phyloP scores from a whole-genome alignment of 2,329 filamentous ascomycete species.

The Phaeosphaeriaceae sp. region DNA sequence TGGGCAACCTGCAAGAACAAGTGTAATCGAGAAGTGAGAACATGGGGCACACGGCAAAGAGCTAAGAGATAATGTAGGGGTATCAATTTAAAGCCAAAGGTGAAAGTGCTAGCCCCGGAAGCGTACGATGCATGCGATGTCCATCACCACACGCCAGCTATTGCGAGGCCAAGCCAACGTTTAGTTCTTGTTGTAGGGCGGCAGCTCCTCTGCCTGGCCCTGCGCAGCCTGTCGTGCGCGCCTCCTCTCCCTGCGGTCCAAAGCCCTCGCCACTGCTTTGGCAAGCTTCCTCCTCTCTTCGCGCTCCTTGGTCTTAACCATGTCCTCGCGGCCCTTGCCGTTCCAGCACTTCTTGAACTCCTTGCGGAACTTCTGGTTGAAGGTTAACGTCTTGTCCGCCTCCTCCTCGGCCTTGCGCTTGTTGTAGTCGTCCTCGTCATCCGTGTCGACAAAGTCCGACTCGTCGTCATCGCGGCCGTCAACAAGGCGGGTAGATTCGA shows the following conservation, averaged over 20 bases:
- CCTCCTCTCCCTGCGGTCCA: slow-evolving; percentile 35
- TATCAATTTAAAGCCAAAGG: slow-evolving; percentile 7
- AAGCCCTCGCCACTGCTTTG: slow-evolving; percentile 38
- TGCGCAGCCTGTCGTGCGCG: slow-evolving; percentile 29
- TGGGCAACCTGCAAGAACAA: background rate
- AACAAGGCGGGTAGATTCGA: slow-evolving; percentile 27
- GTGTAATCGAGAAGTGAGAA: background rate
- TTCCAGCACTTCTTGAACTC: slow-evolving; percentile 38
- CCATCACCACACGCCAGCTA: background rate
- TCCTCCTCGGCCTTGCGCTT: slow-evolving; percentile 39
- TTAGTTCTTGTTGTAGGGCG: slow-evolving; percentile 33
- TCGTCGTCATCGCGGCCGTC: slow-evolving; percentile 27
- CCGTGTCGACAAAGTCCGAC: slow-evolving; percentile 39
- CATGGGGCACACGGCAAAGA: background rate
- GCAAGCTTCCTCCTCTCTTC: slow-evolving; percentile 42
- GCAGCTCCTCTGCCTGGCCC: slow-evolving; percentile 25
- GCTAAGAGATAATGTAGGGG: background rate
- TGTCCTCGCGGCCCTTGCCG: slow-evolving; percentile 33
- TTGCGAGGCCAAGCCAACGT: background rate
- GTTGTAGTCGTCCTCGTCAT: slow-evolving; percentile 37
- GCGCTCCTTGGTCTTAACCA: slow-evolving; percentile 37
- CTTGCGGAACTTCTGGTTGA: slow-evolving; percentile 40
- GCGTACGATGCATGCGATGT: too few relatives aligned
- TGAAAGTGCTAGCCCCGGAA: background rate
- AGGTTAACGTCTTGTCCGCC: slow-evolving; percentile 33